These are phyloP conservation scores for Serendipita sp. DNA, from an alignment of 768 basidiomycete species.

Conservation along the genomic window DNA sequence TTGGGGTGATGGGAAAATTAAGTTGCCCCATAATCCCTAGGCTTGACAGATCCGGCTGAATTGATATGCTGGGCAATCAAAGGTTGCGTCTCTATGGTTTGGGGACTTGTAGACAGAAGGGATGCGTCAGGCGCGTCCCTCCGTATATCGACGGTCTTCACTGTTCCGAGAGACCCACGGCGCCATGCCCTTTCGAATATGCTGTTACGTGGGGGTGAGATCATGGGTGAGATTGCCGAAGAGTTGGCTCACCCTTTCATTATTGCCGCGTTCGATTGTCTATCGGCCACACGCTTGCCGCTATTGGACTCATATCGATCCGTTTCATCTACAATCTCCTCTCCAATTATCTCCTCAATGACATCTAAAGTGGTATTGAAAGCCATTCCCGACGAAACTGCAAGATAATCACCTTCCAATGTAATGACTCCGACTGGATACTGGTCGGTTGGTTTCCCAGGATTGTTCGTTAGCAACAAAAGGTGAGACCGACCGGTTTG, in stretches of 20 bases:
- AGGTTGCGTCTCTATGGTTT: not conserved
- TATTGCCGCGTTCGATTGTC: constrained; percentile 54
- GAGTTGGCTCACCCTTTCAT: constrained; percentile 31
- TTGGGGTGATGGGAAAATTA: not conserved
- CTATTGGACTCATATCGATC: constrained; percentile 81
- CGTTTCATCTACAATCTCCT: constrained; percentile 93
- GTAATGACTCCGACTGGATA: constrained; percentile 66
- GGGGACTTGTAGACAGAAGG: not conserved
- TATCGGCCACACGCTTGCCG: constrained; percentile 54
- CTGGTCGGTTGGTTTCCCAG: constrained; percentile 68
- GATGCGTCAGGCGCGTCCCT: not conserved
- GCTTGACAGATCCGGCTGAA: not conserved
- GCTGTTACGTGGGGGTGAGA: not conserved
- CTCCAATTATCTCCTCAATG: constrained; percentile 77
- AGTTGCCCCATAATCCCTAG: not conserved
- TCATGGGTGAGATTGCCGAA: not conserved
- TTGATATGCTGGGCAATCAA: not conserved
- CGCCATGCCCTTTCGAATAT: constrained; percentile 7
- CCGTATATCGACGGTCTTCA: not conserved
- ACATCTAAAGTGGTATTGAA: constrained; percentile 33
- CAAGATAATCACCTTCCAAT: constrained; percentile 43
- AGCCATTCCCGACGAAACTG: not conserved
- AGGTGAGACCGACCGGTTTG: constrained; percentile 93
- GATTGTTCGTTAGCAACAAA: constrained; percentile 67
- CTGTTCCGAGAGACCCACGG: constrained; percentile 5